phyloP scores from a whole-genome alignment of 164 flowering plant genomes.

The Tinospora cordifolia region DNA sequence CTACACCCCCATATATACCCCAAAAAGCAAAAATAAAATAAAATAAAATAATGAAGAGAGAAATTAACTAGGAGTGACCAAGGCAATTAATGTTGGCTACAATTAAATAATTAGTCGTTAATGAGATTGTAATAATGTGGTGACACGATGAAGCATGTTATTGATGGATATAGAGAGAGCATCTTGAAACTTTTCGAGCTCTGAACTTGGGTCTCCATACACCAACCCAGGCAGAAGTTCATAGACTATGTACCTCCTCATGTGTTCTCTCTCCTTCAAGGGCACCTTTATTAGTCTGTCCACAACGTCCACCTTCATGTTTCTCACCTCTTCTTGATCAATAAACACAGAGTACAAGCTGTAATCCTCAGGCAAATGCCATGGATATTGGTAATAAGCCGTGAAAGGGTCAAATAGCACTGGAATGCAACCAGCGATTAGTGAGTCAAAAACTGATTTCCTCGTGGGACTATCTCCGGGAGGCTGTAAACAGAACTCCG shows the following conservation, averaged over 20 bases:
- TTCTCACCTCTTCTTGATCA: conserved; percentile 51
- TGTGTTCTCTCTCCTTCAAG: conserved; percentile 39
- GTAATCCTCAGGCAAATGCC: conserved; percentile 76
- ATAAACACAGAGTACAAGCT: conserved; percentile 54
- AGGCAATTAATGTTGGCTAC: no score
- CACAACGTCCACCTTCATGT: conserved; percentile 43
- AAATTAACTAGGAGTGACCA: no score
- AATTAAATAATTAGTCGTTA: no score
- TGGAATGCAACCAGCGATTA: conserved; percentile 80
- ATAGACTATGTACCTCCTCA: conserved; percentile 70
- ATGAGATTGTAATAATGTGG: conserved; percentile 14
- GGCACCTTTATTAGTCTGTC: conserved; percentile 45
- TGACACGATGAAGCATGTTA: conserved; percentile 41
- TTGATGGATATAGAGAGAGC: conserved; percentile 53
- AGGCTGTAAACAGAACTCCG: conserved; percentile 85
- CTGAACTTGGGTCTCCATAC: conserved; percentile 43
- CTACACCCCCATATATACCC: no score
- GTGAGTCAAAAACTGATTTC: conserved; percentile 70
- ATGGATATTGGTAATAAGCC: conserved; percentile 73
- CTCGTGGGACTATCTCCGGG: conserved; percentile 81
- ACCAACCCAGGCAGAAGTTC: conserved; percentile 68
- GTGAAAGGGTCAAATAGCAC: conserved; percentile 72
- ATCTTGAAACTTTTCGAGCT: conserved; percentile 53
- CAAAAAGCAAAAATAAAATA: no score
- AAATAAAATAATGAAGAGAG: no score